phyloP scores from a whole-genome alignment of 805 yeast genomes.

The Sporopachydermia quercuum region DNA sequence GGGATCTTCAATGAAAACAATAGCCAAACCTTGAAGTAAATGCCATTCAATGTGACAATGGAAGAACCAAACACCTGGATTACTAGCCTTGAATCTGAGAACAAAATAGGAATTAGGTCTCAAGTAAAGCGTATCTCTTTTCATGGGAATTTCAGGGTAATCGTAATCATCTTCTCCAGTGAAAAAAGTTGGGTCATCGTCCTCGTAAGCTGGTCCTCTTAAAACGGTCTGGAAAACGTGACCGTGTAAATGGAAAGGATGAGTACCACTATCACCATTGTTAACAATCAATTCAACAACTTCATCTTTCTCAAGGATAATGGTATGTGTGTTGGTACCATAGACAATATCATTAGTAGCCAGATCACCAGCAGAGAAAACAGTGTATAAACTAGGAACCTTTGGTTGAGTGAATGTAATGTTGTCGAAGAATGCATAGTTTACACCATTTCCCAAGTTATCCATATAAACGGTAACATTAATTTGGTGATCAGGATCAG shows the following conservation, averaged over 20 bases:
- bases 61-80: constrained; percentile 98
- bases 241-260: constrained; percentile 97
- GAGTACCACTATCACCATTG: constrained; percentile 81
- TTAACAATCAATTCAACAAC: constrained; percentile 72
- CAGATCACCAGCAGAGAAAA: constrained; percentile 50
- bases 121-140: constrained; percentile 70
- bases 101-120: constrained; percentile 78
- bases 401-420: constrained; percentile 64
- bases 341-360: constrained; percentile 39
- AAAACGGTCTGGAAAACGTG: constrained; percentile 73
- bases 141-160: constrained; percentile 64
- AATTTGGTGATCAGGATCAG: constrained; percentile 55
- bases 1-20: constrained; percentile 77
- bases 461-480: constrained; percentile 71
- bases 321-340: constrained; percentile 70
- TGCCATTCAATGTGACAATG: constrained; percentile 99
- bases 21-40: constrained; percentile 82
- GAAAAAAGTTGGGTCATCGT: constrained; percentile 37
- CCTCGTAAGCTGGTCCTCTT: constrained; percentile 49
- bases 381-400: constrained; percentile 77
- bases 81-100: constrained; percentile 76
- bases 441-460: constrained; percentile 72
- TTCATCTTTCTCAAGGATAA: constrained; percentile 51
- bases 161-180: constrained; percentile 28
- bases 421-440: constrained; percentile 94